These are phyloP conservation scores for Coemansia sp. DNA, from an alignment of 371 early-diverging fungal genomes.

Conservation along the genomic window DNA sequence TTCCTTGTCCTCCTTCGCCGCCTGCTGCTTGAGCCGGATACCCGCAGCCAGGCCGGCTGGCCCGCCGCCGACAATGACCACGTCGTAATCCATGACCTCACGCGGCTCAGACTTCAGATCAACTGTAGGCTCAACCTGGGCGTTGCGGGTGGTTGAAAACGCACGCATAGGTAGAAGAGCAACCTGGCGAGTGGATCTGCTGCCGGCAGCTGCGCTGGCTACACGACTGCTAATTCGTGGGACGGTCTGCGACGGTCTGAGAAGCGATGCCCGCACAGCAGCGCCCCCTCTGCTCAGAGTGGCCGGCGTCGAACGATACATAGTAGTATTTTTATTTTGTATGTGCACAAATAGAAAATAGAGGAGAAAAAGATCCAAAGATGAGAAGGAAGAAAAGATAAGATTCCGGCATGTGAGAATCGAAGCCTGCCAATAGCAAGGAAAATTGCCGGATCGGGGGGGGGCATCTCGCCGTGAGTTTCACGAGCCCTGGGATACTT, in stretches of 20 bases:
- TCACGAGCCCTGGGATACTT: no score
- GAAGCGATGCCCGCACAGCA: constrained; percentile 2
- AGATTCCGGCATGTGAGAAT: neutral
- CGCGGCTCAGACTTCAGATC: constrained; percentile 44
- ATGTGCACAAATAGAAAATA: neutral
- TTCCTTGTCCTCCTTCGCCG: constrained; percentile 80
- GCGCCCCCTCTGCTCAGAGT: constrained; percentile 5
- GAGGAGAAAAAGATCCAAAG: neutral
- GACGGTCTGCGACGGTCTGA: neutral
- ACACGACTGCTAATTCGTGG: neutral
- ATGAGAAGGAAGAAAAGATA: constrained; percentile 2
- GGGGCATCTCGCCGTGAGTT: no score
- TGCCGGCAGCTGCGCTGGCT: neutral
- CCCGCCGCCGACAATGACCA: constrained; percentile 95
- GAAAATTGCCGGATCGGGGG: no score
- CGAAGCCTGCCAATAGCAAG: no score
- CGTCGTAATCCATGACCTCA: constrained; percentile 88
- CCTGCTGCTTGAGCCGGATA: constrained; percentile 89
- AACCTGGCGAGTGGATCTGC: neutral
- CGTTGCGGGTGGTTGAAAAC: constrained; percentile 9
- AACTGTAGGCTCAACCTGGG: constrained; percentile 6
- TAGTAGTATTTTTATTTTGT: neutral
- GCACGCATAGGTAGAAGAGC: neutral
- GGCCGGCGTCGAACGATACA: constrained; percentile 25
- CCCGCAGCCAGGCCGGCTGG: constrained; percentile 95